Evolutionary conservation across 2,329 filamentous ascomycete species (phyloP).

Genomic region (Blastomyces gilchristii): DNA sequence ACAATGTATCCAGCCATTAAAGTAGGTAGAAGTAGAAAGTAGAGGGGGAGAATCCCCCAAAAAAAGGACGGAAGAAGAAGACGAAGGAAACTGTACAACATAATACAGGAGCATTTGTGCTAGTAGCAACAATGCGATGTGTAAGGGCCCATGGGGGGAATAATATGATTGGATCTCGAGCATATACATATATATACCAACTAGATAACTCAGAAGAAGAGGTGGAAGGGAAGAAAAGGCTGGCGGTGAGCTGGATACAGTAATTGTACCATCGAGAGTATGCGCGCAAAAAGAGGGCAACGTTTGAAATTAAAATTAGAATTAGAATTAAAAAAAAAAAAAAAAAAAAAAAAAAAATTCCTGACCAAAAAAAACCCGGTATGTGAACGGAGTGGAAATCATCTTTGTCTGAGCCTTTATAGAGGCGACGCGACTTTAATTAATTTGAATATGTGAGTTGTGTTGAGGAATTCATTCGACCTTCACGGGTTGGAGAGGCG

Average conservation of each 20-base stretch:
- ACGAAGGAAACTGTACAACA: background rate
- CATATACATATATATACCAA: background rate
- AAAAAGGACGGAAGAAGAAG: background rate
- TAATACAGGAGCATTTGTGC: background rate
- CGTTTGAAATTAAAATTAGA: background rate
- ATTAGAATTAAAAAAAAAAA: no score
- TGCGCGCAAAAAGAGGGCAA: background rate
- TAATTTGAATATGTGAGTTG: background rate
- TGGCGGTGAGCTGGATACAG: background rate
- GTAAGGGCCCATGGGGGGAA: no score
- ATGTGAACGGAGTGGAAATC: background rate
- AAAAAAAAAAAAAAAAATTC: background rate
- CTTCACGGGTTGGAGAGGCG: conserved; percentile 28
- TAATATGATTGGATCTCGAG: background rate
- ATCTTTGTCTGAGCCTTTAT: background rate
- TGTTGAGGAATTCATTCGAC: conserved; percentile 21
- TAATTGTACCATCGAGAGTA: background rate
- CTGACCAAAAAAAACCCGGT: background rate
- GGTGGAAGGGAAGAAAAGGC: background rate
- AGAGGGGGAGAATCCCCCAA: background rate
- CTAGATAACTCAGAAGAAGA: background rate
- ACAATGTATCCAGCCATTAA: background rate
- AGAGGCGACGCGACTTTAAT: background rate
- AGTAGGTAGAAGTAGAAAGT: background rate
- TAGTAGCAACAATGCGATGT: background rate